Evolutionary conservation across 208 protist genomes (phyloP).

Genomic region (Trypanosoma cruzi): DNA sequence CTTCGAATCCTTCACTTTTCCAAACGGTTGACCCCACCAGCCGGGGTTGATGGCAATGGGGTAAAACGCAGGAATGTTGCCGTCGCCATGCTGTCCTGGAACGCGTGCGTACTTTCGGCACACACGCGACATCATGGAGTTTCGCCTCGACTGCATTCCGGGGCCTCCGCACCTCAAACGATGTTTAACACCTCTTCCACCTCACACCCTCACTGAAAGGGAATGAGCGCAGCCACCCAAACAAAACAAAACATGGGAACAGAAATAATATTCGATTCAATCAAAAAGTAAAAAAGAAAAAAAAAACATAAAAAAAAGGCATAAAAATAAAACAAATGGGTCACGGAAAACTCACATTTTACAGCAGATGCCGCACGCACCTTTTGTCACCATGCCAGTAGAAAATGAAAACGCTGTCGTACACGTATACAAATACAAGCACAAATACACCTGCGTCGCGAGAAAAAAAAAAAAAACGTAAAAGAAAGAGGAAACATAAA

Average conservation of each 20-base stretch:
- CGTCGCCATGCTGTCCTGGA: conserved; percentile 86
- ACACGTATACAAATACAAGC: neutral
- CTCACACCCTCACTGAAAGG: neutral
- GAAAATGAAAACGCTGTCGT: neutral
- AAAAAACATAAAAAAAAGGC: neutral
- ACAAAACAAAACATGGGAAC: neutral
- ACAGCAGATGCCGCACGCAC: neutral
- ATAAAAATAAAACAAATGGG: neutral
- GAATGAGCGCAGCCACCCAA: neutral
- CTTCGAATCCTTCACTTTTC: conserved; percentile 83
- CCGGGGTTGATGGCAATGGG: conserved; percentile 88
- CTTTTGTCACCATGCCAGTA: neutral
- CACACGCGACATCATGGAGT: conserved; percentile 85
- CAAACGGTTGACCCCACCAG: conserved; percentile 90
- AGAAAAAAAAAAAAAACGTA: conserved; percentile 20
- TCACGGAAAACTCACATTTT: neutral
- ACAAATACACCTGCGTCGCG: neutral
- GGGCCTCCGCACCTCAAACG: neutral
- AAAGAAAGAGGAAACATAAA: conserved; percentile 1
- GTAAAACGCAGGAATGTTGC: conserved; percentile 78
- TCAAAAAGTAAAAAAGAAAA: neutral
- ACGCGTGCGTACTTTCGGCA: conserved; percentile 85
- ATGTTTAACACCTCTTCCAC: neutral
- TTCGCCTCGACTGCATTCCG: conserved; percentile 79
- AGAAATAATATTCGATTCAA: neutral